phyloP scores from a whole-genome alignment of 345 rosid genomes.

The Murraya paniculata region DNA sequence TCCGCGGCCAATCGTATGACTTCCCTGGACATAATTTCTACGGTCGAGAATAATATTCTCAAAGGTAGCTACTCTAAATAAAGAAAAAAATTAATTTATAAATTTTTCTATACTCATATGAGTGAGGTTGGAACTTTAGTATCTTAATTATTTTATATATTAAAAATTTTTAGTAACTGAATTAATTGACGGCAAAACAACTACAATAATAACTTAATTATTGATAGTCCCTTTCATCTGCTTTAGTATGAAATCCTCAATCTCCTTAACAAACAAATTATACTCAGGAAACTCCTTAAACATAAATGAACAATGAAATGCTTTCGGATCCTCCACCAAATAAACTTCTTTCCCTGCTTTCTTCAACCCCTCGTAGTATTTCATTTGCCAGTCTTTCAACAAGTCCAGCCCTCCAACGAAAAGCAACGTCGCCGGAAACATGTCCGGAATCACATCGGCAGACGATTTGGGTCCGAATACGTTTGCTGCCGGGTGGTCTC shows the following conservation, averaged over 20 bases:
- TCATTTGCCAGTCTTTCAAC: slow-evolving; percentile 28
- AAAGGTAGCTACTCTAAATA: rapidly evolving
- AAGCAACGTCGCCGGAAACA: slow-evolving; percentile 28
- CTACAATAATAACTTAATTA: not conserved
- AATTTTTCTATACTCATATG: too few relatives aligned
- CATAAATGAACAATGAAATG: slow-evolving; percentile 11
- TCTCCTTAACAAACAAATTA: not conserved
- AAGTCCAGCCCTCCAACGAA: slow-evolving; percentile 27
- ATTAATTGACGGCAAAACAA: too few relatives aligned
- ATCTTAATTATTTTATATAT: too few relatives aligned
- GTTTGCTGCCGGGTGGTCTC: slow-evolving; percentile 33
- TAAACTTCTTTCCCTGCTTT: slow-evolving; percentile 26
- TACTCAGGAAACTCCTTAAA: not conserved
- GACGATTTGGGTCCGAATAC: slow-evolving; percentile 25
- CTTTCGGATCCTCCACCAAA: slow-evolving; percentile 30
- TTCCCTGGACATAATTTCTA: too few relatives aligned
- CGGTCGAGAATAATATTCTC: rapidly evolving
- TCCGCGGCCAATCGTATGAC: too few relatives aligned
- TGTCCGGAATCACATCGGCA: slow-evolving; percentile 7
- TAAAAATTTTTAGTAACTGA: rapidly evolving
- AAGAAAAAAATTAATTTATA: too few relatives aligned
- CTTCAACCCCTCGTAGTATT: slow-evolving; percentile 25
- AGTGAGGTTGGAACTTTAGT: rapidly evolving
- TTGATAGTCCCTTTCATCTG: not conserved
- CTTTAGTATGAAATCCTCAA: not conserved